These are phyloP conservation scores for Pichia cabralensis DNA, from an alignment of 805 yeast species.

Conservation along the genomic window DNA sequence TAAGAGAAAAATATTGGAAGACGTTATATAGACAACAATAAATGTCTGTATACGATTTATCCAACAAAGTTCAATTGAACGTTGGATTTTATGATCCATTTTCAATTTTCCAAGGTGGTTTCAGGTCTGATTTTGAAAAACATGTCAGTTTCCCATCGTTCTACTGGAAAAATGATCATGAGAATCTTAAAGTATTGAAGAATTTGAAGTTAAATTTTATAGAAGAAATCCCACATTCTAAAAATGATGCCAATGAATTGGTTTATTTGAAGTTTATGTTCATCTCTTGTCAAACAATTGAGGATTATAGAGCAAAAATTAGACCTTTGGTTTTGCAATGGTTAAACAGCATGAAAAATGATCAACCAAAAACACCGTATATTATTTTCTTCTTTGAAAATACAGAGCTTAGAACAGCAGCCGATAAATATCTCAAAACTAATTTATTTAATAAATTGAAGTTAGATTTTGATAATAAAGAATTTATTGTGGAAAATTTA, in stretches of 20 bases:
- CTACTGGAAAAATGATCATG: slow-evolving; percentile 53
- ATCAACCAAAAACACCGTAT: slow-evolving; percentile 46
- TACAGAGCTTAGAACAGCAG: slow-evolving; percentile 13
- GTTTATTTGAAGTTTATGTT: slow-evolving; percentile 56
- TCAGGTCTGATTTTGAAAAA: slow-evolving; percentile 33
- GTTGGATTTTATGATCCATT: slow-evolving; percentile 74
- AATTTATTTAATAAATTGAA: slow-evolving; percentile 24
- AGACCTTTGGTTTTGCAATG: slow-evolving; percentile 79
- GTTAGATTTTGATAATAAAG: slow-evolving; percentile 21
- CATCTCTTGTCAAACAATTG: slow-evolving; percentile 55
- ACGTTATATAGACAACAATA: background rate
- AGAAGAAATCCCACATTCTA: slow-evolving; percentile 43
- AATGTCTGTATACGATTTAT: background rate
- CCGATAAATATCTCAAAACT: slow-evolving; percentile 22
- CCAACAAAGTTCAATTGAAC: slow-evolving; percentile 5
- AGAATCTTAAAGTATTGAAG: slow-evolving; percentile 56
- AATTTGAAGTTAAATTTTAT: slow-evolving; percentile 40
- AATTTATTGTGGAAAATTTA: slow-evolving; percentile 25
- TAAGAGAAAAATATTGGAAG: background rate
- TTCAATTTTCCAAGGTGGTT: slow-evolving; percentile 34
- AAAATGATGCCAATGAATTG: slow-evolving; percentile 1
- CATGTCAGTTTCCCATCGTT: slow-evolving; percentile 52
- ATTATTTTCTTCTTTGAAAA: slow-evolving; percentile 42
- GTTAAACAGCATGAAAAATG: slow-evolving; percentile 38
- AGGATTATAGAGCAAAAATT: slow-evolving; percentile 66